These are phyloP conservation scores for Cicer bijugum DNA, from an alignment of 306 rosid genomes.

Conservation along the genomic window DNA sequence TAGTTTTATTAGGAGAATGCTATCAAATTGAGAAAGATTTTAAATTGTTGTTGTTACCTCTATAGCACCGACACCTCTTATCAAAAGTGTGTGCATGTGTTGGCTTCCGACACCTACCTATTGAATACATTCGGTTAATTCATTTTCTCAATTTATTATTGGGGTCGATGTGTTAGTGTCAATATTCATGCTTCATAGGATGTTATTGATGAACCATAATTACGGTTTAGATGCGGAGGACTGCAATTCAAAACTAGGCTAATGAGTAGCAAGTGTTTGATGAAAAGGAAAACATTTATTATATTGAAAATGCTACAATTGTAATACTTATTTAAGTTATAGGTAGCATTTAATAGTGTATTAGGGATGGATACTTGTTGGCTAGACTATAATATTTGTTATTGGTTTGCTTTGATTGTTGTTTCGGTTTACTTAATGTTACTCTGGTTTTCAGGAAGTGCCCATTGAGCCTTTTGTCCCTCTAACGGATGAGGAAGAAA, in stretches of 20 bases:
- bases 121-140: too few relatives aligned
- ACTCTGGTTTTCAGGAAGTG: conserved; percentile 58
- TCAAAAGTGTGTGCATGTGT: too few relatives aligned
- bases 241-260: background rate
- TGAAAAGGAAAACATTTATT: conserved; percentile 5
- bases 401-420: conserved; percentile 29
- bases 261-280: conserved; percentile 5
- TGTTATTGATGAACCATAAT: background rate
- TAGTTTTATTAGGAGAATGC: background rate
- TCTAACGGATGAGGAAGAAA: conserved; percentile 68
- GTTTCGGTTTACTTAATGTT: conserved; percentile 19
- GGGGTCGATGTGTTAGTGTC: too few relatives aligned
- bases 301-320: background rate
- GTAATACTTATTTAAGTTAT: background rate
- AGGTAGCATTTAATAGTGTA: background rate
- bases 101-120: too few relatives aligned
- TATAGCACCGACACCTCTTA: too few relatives aligned
- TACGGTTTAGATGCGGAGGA: background rate
- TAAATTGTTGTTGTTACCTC: background rate
- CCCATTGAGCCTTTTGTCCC: conserved; percentile 66
- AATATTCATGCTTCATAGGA: background rate
- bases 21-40: background rate
- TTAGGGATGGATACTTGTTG: background rate
- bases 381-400: background rate
- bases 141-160: too few relatives aligned